Conservation (phyloP, 495 filamentous ascomycete genomes). For the Xylaria venustula region DNA sequence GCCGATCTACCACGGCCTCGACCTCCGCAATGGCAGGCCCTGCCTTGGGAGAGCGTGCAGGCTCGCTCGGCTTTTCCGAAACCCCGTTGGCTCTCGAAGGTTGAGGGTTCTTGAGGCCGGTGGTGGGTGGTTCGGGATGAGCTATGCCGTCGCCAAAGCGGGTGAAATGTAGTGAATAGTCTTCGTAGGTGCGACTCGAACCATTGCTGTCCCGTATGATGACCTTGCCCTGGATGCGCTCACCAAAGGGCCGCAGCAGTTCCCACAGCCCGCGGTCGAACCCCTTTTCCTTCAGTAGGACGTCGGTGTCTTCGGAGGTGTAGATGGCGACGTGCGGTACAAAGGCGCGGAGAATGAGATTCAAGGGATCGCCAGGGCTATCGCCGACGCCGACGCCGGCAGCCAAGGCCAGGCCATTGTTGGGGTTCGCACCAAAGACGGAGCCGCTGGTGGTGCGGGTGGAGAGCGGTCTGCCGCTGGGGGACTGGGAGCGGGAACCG, state of each 20-base stretch:
- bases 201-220: conserved; percentile 87
- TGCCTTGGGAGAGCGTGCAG: conserved; percentile 12
- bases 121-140: conserved; percentile 39
- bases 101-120: conserved; percentile 33
- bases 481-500: conserved; percentile 57
- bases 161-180: conserved; percentile 85
- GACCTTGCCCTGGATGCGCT: conserved; percentile 81
- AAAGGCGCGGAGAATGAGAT: conserved; percentile 77
- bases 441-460: conserved; percentile 49
- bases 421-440: conserved; percentile 42
- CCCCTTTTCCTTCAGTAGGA: conserved; percentile 79
- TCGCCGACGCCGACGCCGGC: conserved; percentile 47
- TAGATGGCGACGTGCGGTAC: conserved; percentile 84
- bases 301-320: conserved; percentile 78
- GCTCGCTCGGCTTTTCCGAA: conserved; percentile 16
- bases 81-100: conserved; percentile 25
- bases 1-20: conserved; percentile 52
- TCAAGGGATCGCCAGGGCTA: conserved; percentile 61
- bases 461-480: conserved; percentile 55
- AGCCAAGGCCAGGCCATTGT: conserved; percentile 45
- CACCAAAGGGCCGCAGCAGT: conserved; percentile 87
- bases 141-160: conserved; percentile 61
- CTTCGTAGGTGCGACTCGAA: conserved; percentile 76
- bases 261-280: conserved; percentile 79
- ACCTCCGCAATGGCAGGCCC: conserved; percentile 36